Evolutionary conservation across 345 rosid species (phyloP), one percentile per base, ranked within the genome.

Genomic region (Pistacia integerrima): DNA sequence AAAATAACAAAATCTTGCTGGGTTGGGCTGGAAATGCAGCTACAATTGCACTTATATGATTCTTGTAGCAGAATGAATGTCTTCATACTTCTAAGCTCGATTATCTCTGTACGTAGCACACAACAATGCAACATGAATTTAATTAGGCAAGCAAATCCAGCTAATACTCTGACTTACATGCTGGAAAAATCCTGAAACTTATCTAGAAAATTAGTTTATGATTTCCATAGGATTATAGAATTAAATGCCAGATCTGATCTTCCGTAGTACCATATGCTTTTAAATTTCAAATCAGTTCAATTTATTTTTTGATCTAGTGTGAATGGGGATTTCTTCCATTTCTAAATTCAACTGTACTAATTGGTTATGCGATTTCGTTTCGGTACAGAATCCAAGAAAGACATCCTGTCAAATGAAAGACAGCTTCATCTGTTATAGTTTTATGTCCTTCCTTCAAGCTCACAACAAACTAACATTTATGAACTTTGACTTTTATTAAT

Each of bases 191-290:
- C 25, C 5, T 51, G 65, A 59, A 12, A n/a, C 46, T 33, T 67
- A 62, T 72, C 74, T 44, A 35, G 1, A 59, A 66, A 64, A 64
- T 52, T 22, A 51, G 30, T 57, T 22, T 36, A n/a, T 71, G 17
- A 60, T 67, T 60, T 60, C 52, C 77, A 56, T 62, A 14, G 17
- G 20, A n/a, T 44, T 44, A 36, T 14, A 36, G 4, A 61, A 70
- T 16, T 55, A 8, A 70, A 46, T 65, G 64, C 60, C 72, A 77
- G 84, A 77, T 84, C 82, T 72, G 78, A 84, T 82, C 75, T 81
- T 76, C 81, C 81, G 69, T 69, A 38, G 72, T 64, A 60, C 80
- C 71, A 54, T 71, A 55, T 54, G 62, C 63, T 56, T 56, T 63
- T 20, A 20, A 18, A 41, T 5, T 41, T 41, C 46, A 5, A 41